Evolutionary conservation across 2,329 filamentous ascomycete species (phyloP).

Genomic region (Aspergillus neoniger): DNA sequence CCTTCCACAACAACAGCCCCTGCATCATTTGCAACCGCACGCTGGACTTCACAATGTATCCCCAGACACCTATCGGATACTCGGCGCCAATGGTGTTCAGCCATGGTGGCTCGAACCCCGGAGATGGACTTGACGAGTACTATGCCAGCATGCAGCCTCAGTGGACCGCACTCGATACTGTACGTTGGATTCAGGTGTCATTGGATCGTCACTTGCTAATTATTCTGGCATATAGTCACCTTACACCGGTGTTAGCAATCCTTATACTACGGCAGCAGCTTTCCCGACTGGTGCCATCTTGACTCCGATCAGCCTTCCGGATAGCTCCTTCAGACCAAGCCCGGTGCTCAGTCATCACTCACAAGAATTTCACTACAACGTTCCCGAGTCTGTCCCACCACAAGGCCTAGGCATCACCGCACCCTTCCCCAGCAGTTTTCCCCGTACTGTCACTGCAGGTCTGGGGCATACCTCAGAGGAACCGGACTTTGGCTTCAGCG

Average conservation of each 20-base stretch:
- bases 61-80: conserved; percentile 22
- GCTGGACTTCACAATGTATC: conserved; percentile 32
- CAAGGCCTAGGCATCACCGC: conserved; percentile 44
- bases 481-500: conserved; percentile 21
- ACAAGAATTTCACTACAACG: conserved; percentile 39
- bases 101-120: conserved; percentile 23
- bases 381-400: conserved; percentile 31
- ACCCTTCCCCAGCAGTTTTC: conserved; percentile 34
- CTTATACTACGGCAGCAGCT: conserved; percentile 36
- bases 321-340: conserved; percentile 38
- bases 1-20: conserved; percentile 18
- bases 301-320: conserved; percentile 44
- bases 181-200: conserved; percentile 23
- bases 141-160: conserved; percentile 30
- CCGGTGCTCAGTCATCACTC: conserved; percentile 41
- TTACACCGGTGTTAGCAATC: conserved; percentile 30
- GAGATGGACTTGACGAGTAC: conserved; percentile 32
- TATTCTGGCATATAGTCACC: conserved; percentile 20
- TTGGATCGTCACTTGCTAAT: conserved; percentile 13
- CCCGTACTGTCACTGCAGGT: conserved; percentile 29
- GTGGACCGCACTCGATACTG: conserved; percentile 34
- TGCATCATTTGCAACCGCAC: conserved; percentile 17
- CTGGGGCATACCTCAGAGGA: conserved; percentile 28
- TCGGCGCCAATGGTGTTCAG: conserved; percentile 32
- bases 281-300: conserved; percentile 34